Conservation (phyloP, 2,329 filamentous ascomycete genomes). For the Teratosphaeria viscida region DNA sequence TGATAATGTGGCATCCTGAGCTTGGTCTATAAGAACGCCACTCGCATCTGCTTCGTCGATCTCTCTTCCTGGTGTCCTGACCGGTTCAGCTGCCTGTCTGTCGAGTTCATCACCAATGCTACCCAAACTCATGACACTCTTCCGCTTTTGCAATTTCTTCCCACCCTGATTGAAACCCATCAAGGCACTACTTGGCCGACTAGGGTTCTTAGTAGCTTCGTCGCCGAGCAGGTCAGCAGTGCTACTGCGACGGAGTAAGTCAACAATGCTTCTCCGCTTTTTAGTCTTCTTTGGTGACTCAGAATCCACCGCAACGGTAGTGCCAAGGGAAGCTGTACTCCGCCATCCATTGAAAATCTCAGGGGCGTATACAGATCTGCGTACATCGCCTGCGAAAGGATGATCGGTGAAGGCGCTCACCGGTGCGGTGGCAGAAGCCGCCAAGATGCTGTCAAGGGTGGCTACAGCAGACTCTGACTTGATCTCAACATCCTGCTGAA, state of each 20-base stretch:
- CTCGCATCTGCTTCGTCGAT: slow-evolving; percentile 7
- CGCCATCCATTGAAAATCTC: slow-evolving; percentile 21
- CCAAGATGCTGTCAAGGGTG: slow-evolving; percentile 82
- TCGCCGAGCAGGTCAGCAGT: slow-evolving; percentile 26
- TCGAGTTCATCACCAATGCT: slow-evolving; percentile 12
- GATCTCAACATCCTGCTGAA: slow-evolving; percentile 45
- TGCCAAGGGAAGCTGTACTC: slow-evolving; percentile 7
- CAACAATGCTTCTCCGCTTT: slow-evolving; percentile 22
- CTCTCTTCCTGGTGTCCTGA: slow-evolving; percentile 10
- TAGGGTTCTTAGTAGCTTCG: slow-evolving; percentile 21
- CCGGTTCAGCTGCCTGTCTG: slow-evolving; percentile 2
- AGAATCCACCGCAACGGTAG: neutral
- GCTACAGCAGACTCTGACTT: slow-evolving; percentile 73
- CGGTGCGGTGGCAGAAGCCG: slow-evolving; percentile 78
- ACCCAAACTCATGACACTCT: slow-evolving; percentile 24
- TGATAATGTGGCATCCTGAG: slow-evolving; percentile 22
- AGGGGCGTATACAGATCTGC: slow-evolving; percentile 61
- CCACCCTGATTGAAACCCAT: slow-evolving; percentile 20
- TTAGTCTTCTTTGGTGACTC: slow-evolving; percentile 12
- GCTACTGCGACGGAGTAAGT: slow-evolving; percentile 19
- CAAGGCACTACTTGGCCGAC: slow-evolving; percentile 19
- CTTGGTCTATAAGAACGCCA: slow-evolving; percentile 14
- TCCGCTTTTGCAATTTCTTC: slow-evolving; percentile 25
- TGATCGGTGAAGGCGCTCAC: slow-evolving; percentile 89
- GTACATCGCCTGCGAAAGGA: slow-evolving; percentile 65